Evolutionary conservation across 2,329 filamentous ascomycete genomes (phyloP), one percentile per base, ranked within the genome.

Genomic region (Ascochyta clinopodiicola): DNA sequence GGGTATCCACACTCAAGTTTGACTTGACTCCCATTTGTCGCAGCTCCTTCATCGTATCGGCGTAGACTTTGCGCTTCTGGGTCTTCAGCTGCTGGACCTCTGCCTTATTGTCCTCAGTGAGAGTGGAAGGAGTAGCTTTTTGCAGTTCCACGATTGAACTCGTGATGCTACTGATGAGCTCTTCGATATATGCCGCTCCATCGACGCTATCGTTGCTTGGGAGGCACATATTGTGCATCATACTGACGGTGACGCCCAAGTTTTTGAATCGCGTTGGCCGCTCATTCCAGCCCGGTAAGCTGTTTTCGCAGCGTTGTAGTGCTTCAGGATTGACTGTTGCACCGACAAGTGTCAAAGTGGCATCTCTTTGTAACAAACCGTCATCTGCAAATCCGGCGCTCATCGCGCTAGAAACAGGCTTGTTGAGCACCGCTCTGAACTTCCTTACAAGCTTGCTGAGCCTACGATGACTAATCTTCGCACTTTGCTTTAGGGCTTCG

Each of bases 361-460:
- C 40, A 19, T 53, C 49, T 19, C 47, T 40, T n/a, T 61, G 31
- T 17, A 56, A 6, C 19, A 56, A 46, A 12, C 17, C 51, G 38
- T 70, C 64, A 22, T 75, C 71, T 7, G 72, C 66, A 27, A 75
- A 71, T 3, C 71, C 72, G 22, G 66, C 48, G 17, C 49, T 66
- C 29, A 78, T 63, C 24, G 96, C 80, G 0, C 80, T 75, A 51
- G 87, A 87, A 68, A 94, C 88, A 5, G 93, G 86, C 71, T 93
- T 89, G 19, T 87, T 87, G 17, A 99, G 82, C 10, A 96, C 77
- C 17, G 83, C 83, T 37, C 95, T 87, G 77, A 96, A 99, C 77
- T 97, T 98, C 51, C 91, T 85, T 39, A 99, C 90, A 32, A 96
- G 81, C 65, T 91, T 91, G 79, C 96, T 96, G 2, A 99, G 84